phyloP scores from a whole-genome alignment of 805 yeast genomes.

The Lipomyces spencermartinsiae region DNA sequence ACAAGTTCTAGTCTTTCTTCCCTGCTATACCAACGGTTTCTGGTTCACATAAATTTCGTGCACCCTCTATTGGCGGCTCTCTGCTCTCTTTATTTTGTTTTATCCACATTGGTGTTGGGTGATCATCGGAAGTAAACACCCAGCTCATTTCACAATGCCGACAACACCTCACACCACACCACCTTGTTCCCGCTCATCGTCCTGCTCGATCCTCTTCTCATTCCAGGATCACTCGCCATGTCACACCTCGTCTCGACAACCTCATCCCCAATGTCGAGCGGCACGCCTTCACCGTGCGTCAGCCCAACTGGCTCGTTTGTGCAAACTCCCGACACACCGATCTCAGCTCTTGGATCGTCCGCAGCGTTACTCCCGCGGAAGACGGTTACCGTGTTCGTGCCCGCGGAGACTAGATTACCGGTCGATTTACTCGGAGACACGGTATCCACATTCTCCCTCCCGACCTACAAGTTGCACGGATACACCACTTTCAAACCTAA shows the following conservation, averaged over 20 bases:
- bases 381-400: slow-evolving; percentile 19
- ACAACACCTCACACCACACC: not conserved
- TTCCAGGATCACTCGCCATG: not conserved
- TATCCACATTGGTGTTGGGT: not conserved
- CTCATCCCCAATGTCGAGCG: slow-evolving; percentile 5
- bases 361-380: not conserved
- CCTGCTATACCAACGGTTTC: not conserved
- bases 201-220: not conserved
- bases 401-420: slow-evolving; percentile 10
- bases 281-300: slow-evolving; percentile 1
- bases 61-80: not conserved
- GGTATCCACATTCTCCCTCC: slow-evolving; percentile 3
- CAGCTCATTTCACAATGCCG: not conserved
- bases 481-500: slow-evolving; percentile 16
- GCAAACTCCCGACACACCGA: slow-evolving; percentile 2
- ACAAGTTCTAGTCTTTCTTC: not conserved
- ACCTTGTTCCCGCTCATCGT: not conserved
- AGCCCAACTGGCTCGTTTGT: not conserved
- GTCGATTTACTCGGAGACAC: slow-evolving; percentile 9
- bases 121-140: not conserved
- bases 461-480: slow-evolving; percentile 18
- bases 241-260: not conserved
- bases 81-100: not conserved
- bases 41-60: not conserved
- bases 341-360: not conserved